Percentiles rank a stretch among this genome's conserved stretches.
Conservation (phyloP, 2,329 filamentous ascomycete genomes). For the Penicillium sp. region DNA sequence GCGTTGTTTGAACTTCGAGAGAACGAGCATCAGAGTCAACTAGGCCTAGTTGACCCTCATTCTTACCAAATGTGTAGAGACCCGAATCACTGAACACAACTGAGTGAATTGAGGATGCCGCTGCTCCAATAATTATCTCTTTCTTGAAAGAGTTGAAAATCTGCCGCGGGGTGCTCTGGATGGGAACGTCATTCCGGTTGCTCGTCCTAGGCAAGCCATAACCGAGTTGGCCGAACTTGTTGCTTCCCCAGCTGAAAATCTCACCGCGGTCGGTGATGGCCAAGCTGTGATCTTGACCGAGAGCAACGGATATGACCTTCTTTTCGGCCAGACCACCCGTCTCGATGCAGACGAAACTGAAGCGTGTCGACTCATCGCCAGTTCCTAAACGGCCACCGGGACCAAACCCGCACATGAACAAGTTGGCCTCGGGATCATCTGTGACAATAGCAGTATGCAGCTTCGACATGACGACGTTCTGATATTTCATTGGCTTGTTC, state of each 20-base stretch:
- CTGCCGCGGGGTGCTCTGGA: conserved; percentile 75
- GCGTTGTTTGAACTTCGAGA: conserved; percentile 73
- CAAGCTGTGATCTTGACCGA: conserved; percentile 88
- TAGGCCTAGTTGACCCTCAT: conserved; percentile 85
- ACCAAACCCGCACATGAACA: conserved; percentile 90
- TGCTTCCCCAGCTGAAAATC: conserved; percentile 91
- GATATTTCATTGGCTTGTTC: conserved; percentile 67
- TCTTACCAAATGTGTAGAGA: conserved; percentile 91
- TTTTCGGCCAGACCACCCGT: conserved; percentile 67
- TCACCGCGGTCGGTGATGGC: conserved; percentile 83
- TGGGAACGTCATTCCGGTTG: conserved; percentile 73
- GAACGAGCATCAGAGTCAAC: conserved; percentile 94
- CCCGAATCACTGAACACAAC: conserved; percentile 77
- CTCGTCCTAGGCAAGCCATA: conserved; percentile 64
- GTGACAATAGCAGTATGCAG: conserved; percentile 86
- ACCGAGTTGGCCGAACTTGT: conserved; percentile 78
- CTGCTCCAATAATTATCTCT: conserved; percentile 73
- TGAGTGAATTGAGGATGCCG: conserved; percentile 86
- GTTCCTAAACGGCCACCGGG: conserved; percentile 83
- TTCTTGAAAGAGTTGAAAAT: conserved; percentile 89
- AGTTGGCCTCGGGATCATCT: conserved; percentile 77
- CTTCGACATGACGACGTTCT: conserved; percentile 83
- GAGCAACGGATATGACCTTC: conserved; percentile 68
- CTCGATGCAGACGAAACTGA: conserved; percentile 78
- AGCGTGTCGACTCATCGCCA: conserved; percentile 84